Percentiles rank a stretch among this genome's conserved stretches.
These are phyloP conservation scores for Geotrichum armillariae DNA, from an alignment of 1,139 yeast genomes.

Conservation along the genomic window DNA sequence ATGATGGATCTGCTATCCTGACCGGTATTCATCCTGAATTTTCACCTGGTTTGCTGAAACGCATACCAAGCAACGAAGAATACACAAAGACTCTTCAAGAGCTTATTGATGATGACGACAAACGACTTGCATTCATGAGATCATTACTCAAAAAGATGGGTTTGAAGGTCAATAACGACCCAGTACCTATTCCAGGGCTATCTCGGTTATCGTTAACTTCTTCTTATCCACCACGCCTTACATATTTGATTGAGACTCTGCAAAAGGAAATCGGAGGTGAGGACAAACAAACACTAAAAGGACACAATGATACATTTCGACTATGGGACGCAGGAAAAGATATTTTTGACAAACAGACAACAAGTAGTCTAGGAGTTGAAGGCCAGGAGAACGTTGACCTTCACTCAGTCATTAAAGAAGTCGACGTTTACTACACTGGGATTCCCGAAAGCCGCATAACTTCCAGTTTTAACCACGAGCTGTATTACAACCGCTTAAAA, in stretches of 20 bases:
- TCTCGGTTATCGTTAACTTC: slow-evolving; percentile 61
- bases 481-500: slow-evolving; percentile 53
- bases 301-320: slow-evolving; percentile 19
- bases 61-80: slow-evolving; percentile 31
- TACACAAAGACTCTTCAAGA: slow-evolving; percentile 43
- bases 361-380: neutral
- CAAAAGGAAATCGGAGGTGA: slow-evolving; percentile 18
- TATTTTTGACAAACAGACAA: neutral
- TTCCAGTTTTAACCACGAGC: slow-evolving; percentile 67
- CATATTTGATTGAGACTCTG: slow-evolving; percentile 38
- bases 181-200: slow-evolving; percentile 58
- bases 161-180: slow-evolving; percentile 56
- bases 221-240: slow-evolving; percentile 29
- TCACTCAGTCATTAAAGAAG: slow-evolving; percentile 53
- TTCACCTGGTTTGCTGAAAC: slow-evolving; percentile 53
- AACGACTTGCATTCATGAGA: slow-evolving; percentile 57
- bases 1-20: slow-evolving; percentile 75
- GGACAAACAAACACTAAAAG: slow-evolving; percentile 7
- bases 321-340: slow-evolving; percentile 16
- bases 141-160: slow-evolving; percentile 61
- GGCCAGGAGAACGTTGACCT: slow-evolving; percentile 43
- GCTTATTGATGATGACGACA: slow-evolving; percentile 47
- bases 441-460: slow-evolving; percentile 51
- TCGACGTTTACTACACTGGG: slow-evolving; percentile 47
- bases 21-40: slow-evolving; percentile 93